A percentile compares a stretch with the other conserved stretches of the same genome.
These are phyloP conservation scores for Mucor irregularis DNA, from an alignment of 371 early-diverging fungal species.

Conservation along the genomic window DNA sequence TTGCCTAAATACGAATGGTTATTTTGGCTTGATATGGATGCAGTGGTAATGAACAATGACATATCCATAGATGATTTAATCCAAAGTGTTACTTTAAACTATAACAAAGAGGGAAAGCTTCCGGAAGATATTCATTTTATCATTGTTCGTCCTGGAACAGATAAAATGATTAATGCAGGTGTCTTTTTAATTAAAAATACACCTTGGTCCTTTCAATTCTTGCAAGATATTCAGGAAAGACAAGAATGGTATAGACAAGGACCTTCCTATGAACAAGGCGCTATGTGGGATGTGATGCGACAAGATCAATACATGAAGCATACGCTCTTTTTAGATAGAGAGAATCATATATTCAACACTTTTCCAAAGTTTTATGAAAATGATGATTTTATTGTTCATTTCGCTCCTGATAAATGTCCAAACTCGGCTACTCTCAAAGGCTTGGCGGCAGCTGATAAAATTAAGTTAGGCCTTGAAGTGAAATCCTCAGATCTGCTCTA, in stretches of 20 bases:
- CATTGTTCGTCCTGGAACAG: constrained; percentile 43
- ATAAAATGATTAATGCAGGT: constrained; percentile 60
- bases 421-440: constrained; percentile 47
- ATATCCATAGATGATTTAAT: constrained; percentile 38
- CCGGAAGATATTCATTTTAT: constrained; percentile 39
- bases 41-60: constrained; percentile 48
- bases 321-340: constrained; percentile 36
- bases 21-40: constrained; percentile 69
- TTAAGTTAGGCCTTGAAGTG: constrained; percentile 20
- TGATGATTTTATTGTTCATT: constrained; percentile 57
- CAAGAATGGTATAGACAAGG: constrained; percentile 34
- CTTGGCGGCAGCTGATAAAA: constrained; percentile 26
- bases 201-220: constrained; percentile 45
- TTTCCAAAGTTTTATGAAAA: constrained; percentile 45
- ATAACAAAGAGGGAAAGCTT: constrained; percentile 19
- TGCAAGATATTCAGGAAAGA: constrained; percentile 40
- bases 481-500: constrained; percentile 4
- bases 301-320: constrained; percentile 12
- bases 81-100: constrained; percentile 11
- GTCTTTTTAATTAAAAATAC: constrained; percentile 59
- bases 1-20: constrained; percentile 62
- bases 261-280: constrained; percentile 53
- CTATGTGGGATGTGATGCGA: constrained; percentile 56
- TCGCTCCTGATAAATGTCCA: constrained; percentile 56
- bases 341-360: constrained; percentile 55